These are phyloP conservation scores for Xylariaceae sp. DNA, from an alignment of 2,329 filamentous ascomycete species.

Conservation along the genomic window DNA sequence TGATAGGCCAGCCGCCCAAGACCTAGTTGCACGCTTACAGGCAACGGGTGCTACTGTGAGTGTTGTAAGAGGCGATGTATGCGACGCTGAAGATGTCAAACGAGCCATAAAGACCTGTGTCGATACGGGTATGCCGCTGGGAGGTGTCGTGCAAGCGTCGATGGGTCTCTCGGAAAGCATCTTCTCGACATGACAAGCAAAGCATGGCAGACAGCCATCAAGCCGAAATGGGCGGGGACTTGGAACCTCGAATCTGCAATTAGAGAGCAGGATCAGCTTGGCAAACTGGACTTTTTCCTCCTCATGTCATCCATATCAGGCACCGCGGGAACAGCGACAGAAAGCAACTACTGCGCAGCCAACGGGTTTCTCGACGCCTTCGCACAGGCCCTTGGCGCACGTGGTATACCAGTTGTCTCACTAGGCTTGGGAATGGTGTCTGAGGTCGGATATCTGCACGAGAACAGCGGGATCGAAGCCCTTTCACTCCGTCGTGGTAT, in stretches of 20 bases:
- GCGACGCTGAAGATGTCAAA: no score
- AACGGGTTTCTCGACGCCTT: slow-evolving; percentile 36
- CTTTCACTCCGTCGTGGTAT: slow-evolving; percentile 17
- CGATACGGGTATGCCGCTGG: background rate
- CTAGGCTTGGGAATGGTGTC: slow-evolving; percentile 31
- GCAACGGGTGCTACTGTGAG: slow-evolving; percentile 20
- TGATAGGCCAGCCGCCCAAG: slow-evolving; percentile 24
- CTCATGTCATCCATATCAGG: slow-evolving; percentile 27
- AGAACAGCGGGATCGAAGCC: slow-evolving; percentile 22
- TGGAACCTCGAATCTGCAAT: slow-evolving; percentile 13
- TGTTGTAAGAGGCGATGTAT: no score
- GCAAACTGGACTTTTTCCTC: slow-evolving; percentile 34
- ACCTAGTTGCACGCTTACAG: slow-evolving; percentile 18
- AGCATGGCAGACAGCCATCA: slow-evolving; percentile 18
- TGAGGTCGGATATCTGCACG: slow-evolving; percentile 32
- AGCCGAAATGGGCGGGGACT: slow-evolving; percentile 13
- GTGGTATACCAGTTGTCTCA: slow-evolving; percentile 24
- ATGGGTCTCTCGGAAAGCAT: slow-evolving; percentile 31
- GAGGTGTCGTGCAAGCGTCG: no score
- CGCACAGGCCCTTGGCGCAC: slow-evolving; percentile 20
- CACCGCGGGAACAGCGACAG: slow-evolving; percentile 27
- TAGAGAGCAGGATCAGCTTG: background rate
- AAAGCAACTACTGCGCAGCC: slow-evolving; percentile 35
- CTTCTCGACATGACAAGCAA: slow-evolving; percentile 2
- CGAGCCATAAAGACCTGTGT: no score